A percentile compares a stretch with the other conserved stretches of the same genome.
phyloP scores from a whole-genome alignment of 2,329 filamentous ascomycete species.

The Fusarium sp. region DNA sequence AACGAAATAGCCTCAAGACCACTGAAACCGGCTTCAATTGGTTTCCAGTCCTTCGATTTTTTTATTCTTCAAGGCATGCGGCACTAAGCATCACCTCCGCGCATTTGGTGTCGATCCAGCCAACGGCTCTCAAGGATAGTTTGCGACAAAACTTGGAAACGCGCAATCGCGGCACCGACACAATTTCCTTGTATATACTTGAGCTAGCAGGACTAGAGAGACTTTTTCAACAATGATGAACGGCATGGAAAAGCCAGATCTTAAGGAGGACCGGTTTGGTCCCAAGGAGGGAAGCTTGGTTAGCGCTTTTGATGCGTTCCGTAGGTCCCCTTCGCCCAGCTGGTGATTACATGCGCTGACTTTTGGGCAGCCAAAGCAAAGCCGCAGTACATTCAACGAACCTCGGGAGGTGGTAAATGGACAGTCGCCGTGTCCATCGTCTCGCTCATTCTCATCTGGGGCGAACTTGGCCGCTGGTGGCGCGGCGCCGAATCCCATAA shows the following conservation, averaged over 20 bases:
- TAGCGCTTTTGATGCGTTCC: constrained; percentile 95
- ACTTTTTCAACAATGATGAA: constrained; percentile 66
- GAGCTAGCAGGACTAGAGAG: constrained; percentile 29
- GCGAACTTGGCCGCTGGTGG: constrained; percentile 86
- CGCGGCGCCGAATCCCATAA: constrained; percentile 83
- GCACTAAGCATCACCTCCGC: constrained; percentile 28
- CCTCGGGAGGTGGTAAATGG: constrained; percentile 90
- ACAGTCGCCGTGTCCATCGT: constrained; percentile 82
- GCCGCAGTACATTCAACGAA: constrained; percentile 86
- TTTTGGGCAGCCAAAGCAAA: constrained; percentile 85
- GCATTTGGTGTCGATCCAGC: constrained; percentile 34
- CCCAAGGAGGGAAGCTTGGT: constrained; percentile 72
- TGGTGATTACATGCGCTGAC: constrained; percentile 24
- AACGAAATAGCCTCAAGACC: constrained; percentile 15
- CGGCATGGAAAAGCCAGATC: constrained; percentile 71
- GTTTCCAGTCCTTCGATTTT: constrained; percentile 10
- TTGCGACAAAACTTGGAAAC: constrained; percentile 22
- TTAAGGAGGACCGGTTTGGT: constrained; percentile 83
- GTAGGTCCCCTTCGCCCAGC: constrained; percentile 61
- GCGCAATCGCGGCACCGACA: constrained; percentile 11
- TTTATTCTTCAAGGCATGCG: constrained; percentile 36
- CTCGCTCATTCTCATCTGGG: constrained; percentile 77
- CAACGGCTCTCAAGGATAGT: constrained; percentile 18
- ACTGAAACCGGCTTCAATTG: constrained; percentile 25
- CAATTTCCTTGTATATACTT: constrained; percentile 19